Evolutionary conservation across 768 basidiomycete species (phyloP).

Genomic region (Hericium coralloides): DNA sequence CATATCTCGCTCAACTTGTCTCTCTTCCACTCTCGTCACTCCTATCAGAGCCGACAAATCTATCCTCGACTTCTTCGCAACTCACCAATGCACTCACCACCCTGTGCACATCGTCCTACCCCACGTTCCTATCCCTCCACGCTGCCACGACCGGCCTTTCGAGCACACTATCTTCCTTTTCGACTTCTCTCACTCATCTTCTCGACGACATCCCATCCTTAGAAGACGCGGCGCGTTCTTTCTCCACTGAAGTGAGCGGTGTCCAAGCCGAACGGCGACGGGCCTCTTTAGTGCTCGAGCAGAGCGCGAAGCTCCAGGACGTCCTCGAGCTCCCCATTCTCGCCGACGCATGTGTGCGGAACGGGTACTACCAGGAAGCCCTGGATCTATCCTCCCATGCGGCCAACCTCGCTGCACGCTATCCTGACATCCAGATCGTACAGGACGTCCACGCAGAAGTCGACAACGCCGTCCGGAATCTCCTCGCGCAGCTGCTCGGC

Average conservation of each 20-base stretch:
- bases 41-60: conserved; percentile 60
- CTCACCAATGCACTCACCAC: conserved; percentile 85
- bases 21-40: conserved; percentile 59
- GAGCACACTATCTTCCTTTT: conserved; percentile 64
- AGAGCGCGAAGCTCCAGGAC: conserved; percentile 89
- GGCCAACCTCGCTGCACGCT: conserved; percentile 30
- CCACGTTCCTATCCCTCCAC: conserved; percentile 87
- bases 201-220: conserved; percentile 68
- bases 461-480: conserved; percentile 51
- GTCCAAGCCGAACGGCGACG: conserved; percentile 70
- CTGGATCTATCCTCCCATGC: conserved; percentile 78
- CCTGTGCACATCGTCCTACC: conserved; percentile 85
- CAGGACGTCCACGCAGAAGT: conserved; percentile 59
- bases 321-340: conserved; percentile 85
- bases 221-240: conserved; percentile 62
- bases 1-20: conserved; percentile 60
- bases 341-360: conserved; percentile 88
- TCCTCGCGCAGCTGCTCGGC: conserved; percentile 70
- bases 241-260: conserved; percentile 62
- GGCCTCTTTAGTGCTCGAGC: conserved; percentile 82
- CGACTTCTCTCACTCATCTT: conserved; percentile 62
- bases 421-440: conserved; percentile 40
- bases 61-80: conserved; percentile 79
- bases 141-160: conserved; percentile 66
- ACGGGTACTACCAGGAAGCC: conserved; percentile 88